A percentile compares a stretch with the other conserved stretches of the same genome.
Conservation (phyloP, 1,139 yeast genomes). For the Saccharomyces hybrid region DNA sequence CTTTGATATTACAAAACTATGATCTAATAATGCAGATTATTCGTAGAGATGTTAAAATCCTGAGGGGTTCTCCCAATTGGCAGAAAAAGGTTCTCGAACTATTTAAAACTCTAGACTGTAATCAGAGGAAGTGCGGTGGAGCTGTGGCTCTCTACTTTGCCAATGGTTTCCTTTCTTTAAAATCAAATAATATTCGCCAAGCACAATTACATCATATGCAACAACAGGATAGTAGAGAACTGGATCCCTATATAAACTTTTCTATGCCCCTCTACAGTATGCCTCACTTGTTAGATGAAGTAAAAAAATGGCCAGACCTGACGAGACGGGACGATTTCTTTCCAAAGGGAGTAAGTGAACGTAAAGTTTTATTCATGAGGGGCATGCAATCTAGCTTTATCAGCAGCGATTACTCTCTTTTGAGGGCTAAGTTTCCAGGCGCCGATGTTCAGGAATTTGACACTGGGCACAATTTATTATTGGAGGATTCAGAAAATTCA, state of each 20-base stretch:
- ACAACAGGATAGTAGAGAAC: neutral
- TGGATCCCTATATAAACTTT: slow-evolving; percentile 18
- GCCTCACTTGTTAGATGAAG: slow-evolving; percentile 19
- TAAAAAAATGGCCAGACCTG: slow-evolving; percentile 22
- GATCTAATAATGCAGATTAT: slow-evolving; percentile 17
- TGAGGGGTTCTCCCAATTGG: slow-evolving; percentile 22
- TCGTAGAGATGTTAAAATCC: slow-evolving; percentile 19
- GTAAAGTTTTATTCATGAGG: slow-evolving; percentile 20
- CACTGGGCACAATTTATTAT: slow-evolving; percentile 23
- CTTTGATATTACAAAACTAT: slow-evolving; percentile 15
- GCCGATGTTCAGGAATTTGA: slow-evolving; percentile 18
- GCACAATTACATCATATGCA: neutral
- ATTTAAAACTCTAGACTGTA: slow-evolving; percentile 15
- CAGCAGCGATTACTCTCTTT: slow-evolving; percentile 12
- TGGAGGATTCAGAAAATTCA: slow-evolving; percentile 20
- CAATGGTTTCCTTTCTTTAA: slow-evolving; percentile 20
- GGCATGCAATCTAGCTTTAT: slow-evolving; percentile 21
- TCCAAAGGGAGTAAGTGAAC: neutral
- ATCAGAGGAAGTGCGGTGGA: slow-evolving; percentile 10
- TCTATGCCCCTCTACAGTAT: slow-evolving; percentile 21
- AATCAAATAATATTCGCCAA: slow-evolving; percentile 10
- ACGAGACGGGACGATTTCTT: neutral
- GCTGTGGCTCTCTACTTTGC: slow-evolving; percentile 24
- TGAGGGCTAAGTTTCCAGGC: slow-evolving; percentile 17
- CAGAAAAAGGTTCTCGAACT: slow-evolving; percentile 13